phyloP scores from a whole-genome alignment of 2,329 filamentous ascomycete species.

The Aspergillus caelatus region DNA sequence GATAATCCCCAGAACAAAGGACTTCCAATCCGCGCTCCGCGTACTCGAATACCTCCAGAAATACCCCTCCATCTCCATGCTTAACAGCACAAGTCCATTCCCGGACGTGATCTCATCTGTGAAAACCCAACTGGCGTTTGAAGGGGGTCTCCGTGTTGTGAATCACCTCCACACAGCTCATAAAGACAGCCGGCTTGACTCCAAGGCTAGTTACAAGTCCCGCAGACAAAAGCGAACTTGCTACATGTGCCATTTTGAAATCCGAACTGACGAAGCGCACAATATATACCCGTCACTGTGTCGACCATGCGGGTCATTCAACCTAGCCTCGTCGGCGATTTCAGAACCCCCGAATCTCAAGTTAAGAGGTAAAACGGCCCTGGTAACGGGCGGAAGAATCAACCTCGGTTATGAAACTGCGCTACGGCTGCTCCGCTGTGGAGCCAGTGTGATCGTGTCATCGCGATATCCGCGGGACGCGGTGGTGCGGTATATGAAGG shows the following conservation, averaged over 20 bases:
- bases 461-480: constrained; percentile 42
- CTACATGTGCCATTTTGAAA: constrained; percentile 37
- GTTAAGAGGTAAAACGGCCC: constrained; percentile 27
- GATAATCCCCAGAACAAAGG: background rate
- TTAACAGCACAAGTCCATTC: background rate
- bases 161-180: background rate
- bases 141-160: constrained; percentile 1
- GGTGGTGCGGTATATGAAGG: constrained; percentile 28
- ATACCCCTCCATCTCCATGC: constrained; percentile 9
- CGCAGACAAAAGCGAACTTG: constrained; percentile 19
- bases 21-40: background rate
- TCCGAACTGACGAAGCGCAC: constrained; percentile 19
- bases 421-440: constrained; percentile 38
- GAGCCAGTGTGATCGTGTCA: constrained; percentile 39
- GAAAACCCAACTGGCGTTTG: constrained; percentile 12
- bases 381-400: constrained; percentile 41
- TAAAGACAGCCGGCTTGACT: background rate
- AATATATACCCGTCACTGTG: constrained; percentile 36
- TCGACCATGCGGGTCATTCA: constrained; percentile 39
- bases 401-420: constrained; percentile 40
- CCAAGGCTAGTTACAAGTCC: background rate
- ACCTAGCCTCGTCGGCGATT: constrained; percentile 28
- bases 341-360: constrained; percentile 35
- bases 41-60: constrained; percentile 22
- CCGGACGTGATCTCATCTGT: constrained; percentile 14